phyloP scores from a whole-genome alignment of 805 yeast species.

The Candida schatavii region DNA sequence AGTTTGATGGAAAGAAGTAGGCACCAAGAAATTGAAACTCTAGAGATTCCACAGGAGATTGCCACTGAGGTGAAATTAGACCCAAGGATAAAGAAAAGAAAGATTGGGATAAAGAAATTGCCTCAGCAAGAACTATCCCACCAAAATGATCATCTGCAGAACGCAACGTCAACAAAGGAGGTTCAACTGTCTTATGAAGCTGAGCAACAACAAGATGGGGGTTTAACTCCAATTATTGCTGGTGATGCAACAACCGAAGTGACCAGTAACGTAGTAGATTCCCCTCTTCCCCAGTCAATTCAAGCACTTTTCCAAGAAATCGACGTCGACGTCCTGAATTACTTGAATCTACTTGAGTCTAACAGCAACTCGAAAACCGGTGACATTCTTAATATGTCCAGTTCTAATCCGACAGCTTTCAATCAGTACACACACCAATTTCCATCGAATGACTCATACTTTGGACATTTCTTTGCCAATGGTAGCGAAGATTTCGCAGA shows the following conservation, averaged over 20 bases:
- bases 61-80: not conserved
- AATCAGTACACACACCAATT: not conserved
- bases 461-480: conserved; percentile 4
- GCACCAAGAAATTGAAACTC: conserved; percentile 29
- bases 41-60: conserved; percentile 22
- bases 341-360: conserved; percentile 28
- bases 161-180: too few species aligned
- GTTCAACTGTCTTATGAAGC: too few species aligned
- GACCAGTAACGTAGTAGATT: not conserved
- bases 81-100: not conserved
- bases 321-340: conserved; percentile 27
- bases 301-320: conserved; percentile 30
- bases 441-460: conserved; percentile 2
- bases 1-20: conserved; percentile 28
- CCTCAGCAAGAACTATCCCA: too few species aligned
- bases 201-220: too few species aligned
- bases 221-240: too few species aligned
- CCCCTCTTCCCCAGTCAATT: conserved; percentile 8
- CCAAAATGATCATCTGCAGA: too few species aligned
- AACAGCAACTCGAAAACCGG: conserved; percentile 7
- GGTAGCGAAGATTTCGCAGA: not conserved
- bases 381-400: not conserved
- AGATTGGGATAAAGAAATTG: not conserved
- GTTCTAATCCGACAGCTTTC: not conserved
- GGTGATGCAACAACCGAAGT: too few species aligned